These are phyloP conservation scores for Boletus rufocinnamomeus DNA, from an alignment of 768 basidiomycete genomes.

Conservation along the genomic window DNA sequence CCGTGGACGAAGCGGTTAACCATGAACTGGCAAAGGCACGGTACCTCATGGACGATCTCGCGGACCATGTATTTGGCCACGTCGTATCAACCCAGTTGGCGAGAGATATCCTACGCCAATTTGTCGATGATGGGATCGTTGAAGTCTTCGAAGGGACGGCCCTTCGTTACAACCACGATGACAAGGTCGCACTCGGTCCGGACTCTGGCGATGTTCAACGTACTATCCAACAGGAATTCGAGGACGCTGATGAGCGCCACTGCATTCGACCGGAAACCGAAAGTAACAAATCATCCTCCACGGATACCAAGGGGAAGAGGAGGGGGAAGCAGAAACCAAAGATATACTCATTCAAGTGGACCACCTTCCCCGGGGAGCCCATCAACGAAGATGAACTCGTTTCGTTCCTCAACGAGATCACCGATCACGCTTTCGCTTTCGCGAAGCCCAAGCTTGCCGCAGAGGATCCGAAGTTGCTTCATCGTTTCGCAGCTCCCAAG, in stretches of 20 bases:
- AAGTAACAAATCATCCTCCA: too few species aligned
- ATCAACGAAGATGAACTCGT: conserved; percentile 7
- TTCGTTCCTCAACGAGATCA: conserved; percentile 5
- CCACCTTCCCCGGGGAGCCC: conserved; percentile 1
- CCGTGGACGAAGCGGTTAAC: too few species aligned
- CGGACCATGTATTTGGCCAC: conserved; percentile 6
- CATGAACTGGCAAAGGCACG: too few species aligned
- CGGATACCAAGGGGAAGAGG: background rate
- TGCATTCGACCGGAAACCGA: background rate
- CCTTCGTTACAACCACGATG: background rate
- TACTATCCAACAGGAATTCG: conserved; percentile 3
- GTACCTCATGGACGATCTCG: too few species aligned
- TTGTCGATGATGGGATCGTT: background rate
- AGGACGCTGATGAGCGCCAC: background rate
- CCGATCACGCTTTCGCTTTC: conserved; percentile 8
- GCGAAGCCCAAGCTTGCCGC: background rate
- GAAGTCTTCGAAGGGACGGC: background rate
- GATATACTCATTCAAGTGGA: conserved; percentile 8
- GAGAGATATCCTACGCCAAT: background rate
- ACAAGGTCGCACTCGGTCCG: background rate
- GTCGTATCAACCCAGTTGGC: background rate
- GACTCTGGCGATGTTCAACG: background rate
- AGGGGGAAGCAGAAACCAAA: background rate
- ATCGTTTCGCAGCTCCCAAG: conserved; percentile 5
- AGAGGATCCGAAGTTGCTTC: background rate